These are phyloP conservation scores for Boechera divaricarpa DNA, from an alignment of 345 rosid genomes.

Conservation along the genomic window DNA sequence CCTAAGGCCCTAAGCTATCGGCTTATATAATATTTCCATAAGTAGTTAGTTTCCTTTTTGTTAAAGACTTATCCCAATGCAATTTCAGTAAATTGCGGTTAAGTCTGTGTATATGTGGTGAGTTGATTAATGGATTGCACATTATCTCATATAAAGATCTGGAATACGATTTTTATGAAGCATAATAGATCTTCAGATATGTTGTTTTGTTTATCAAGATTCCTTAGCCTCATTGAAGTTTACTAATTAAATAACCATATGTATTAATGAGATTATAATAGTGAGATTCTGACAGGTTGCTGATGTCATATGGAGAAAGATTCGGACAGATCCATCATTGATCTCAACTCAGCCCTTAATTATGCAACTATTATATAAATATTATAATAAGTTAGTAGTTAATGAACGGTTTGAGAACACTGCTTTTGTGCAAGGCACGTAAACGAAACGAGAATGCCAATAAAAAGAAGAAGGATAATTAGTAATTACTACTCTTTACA, in stretches of 20 bases:
- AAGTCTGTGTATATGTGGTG: background rate
- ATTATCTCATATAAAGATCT: constrained; percentile 5
- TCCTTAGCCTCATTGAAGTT: constrained; percentile 1
- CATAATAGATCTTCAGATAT: background rate
- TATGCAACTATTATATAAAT: constrained; percentile 1
- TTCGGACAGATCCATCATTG: constrained; percentile 40
- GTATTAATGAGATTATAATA: background rate
- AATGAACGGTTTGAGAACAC: constrained; percentile 9
- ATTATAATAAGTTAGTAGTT: constrained; percentile 1
- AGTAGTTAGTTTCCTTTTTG: background rate
- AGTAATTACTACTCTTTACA: background rate
- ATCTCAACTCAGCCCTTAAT: constrained; percentile 21
- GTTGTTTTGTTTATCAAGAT: constrained; percentile 2
- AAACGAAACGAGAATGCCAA: background rate
- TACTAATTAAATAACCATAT: background rate
- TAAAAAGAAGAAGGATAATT: background rate
- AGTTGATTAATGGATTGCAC: background rate
- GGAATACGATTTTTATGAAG: background rate
- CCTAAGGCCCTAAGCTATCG: background rate
- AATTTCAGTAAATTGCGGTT: background rate
- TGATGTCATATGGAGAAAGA: constrained; percentile 42
- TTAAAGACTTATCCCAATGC: background rate
- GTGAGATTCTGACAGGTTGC: constrained; percentile 35
- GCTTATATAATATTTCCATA: background rate
- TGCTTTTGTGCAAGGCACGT: constrained; percentile 43